Conservation (phyloP, 441 rosid genomes). For the Pelargonium citronellum region DNA sequence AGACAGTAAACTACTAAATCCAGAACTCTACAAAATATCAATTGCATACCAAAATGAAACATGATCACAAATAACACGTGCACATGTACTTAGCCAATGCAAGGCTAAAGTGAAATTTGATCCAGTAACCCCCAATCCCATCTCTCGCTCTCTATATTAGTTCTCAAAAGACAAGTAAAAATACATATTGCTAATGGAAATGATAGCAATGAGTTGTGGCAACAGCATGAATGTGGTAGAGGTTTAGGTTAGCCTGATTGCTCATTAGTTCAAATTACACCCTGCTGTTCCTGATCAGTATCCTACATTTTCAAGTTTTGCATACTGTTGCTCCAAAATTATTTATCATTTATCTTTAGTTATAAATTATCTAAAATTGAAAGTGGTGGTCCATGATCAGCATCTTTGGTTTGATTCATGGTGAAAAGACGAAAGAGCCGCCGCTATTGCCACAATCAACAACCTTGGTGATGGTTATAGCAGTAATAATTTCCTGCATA, state of each 20-base stretch:
- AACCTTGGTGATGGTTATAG: background rate
- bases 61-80: background rate
- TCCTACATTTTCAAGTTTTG: background rate
- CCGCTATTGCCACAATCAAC: background rate
- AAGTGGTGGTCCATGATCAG: background rate
- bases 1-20: constrained; percentile 7
- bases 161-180: background rate
- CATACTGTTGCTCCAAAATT: background rate
- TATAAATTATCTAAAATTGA: background rate
- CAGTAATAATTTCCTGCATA: background rate
- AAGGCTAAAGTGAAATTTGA: background rate
- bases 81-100: background rate
- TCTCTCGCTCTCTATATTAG: background rate
- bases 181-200: background rate
- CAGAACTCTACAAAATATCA: background rate
- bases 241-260: background rate
- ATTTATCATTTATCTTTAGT: background rate
- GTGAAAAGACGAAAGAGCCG: background rate
- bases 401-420: background rate
- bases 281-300: background rate
- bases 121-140: background rate
- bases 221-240: background rate
- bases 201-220: background rate
- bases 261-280: background rate
- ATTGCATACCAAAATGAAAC: background rate